Base-by-base conservation (phyloP, 164 flowering plant genomes). In the Malania oleifera region DNA sequence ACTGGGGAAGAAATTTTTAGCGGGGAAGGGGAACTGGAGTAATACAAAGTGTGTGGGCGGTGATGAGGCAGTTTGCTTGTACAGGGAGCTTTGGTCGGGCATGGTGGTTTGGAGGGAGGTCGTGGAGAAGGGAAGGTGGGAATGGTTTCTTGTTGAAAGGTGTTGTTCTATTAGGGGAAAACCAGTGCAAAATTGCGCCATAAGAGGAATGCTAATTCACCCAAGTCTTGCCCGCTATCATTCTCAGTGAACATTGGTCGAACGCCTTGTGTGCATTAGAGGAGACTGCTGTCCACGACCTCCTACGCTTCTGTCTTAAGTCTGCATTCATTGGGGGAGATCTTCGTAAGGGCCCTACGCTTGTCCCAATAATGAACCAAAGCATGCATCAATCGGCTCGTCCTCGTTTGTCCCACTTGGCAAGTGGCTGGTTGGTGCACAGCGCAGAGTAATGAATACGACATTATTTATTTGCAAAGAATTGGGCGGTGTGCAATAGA, bases 81-180 rank as follows among this genome's bases (percentile, higher is more conserved):
- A 80, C 49, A 79, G 63, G 29, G 81, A 79, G 18, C 45, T 82
- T 54, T 75, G 81, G 31, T 71, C 69, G 28, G 84, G 75, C 27
- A 77, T 85, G 81, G 56, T 81, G 28, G 74, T 70, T 19, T 80
- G 91, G 81, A 79, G 71, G 52, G 65, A 73, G 23, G 23, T 52
- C 23, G 64, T 35, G 29, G 68, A 38, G 7, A 52, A 64, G 27
- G 67, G 69, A 3, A 60, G 29, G 51, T 75, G 85, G 82, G 82
- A 75, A 47, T 85, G 87, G 87, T 8, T 26, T 60, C 79, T 80
- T 86, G 67, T 82, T 71, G 83, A 76, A 44, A 87, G 87, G 44
- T 82, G 79, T 29, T 5, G 64, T 59, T 61, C 66, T 0, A 22
- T 67, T 35, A 57, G 54, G 44, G 74, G 79, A 15, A 59, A 66